Evolutionary conservation across 164 flowering plant species (phyloP).

Genomic region (Liquidambar formosana): DNA sequence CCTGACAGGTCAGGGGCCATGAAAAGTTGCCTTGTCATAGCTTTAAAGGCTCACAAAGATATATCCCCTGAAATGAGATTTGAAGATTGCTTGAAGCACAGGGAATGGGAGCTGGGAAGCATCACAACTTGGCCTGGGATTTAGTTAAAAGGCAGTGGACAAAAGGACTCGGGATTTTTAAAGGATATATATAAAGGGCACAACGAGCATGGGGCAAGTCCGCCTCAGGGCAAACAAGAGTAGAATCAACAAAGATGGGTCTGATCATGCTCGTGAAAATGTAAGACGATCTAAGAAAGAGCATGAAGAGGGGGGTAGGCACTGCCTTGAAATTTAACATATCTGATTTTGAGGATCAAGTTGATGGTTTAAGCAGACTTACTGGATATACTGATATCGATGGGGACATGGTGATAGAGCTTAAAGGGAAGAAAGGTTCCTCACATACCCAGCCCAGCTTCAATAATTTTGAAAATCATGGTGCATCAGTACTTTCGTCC

Average conservation of each 20-base stretch:
- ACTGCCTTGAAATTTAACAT: neutral
- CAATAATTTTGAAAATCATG: too few relatives aligned
- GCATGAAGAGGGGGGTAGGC: neutral
- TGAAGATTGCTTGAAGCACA: neutral
- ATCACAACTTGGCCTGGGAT: neutral
- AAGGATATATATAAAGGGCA: neutral
- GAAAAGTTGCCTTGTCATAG: neutral
- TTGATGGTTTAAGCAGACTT: slow-evolving; percentile 21
- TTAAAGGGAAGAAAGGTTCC: neutral
- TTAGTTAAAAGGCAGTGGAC: slow-evolving; percentile 8
- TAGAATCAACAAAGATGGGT: slow-evolving; percentile 5
- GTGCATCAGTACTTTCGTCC: too few relatives aligned
- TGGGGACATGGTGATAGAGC: slow-evolving; percentile 11
- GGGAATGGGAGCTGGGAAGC: slow-evolving; percentile 1
- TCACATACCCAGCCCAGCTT: too few relatives aligned
- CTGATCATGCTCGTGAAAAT: neutral
- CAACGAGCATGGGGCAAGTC: neutral
- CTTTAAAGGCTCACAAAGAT: slow-evolving; percentile 6
- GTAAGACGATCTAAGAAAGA: neutral
- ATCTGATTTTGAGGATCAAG: slow-evolving; percentile 17
- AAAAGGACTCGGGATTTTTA: neutral
- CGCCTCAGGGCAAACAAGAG: neutral
- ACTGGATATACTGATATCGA: slow-evolving; percentile 16
- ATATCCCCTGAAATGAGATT: slow-evolving; percentile 1
- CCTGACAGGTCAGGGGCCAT: slow-evolving; percentile 3